Evolutionary conservation across 2,329 filamentous ascomycete species (phyloP).

Genomic region (Aulographum hederae): DNA sequence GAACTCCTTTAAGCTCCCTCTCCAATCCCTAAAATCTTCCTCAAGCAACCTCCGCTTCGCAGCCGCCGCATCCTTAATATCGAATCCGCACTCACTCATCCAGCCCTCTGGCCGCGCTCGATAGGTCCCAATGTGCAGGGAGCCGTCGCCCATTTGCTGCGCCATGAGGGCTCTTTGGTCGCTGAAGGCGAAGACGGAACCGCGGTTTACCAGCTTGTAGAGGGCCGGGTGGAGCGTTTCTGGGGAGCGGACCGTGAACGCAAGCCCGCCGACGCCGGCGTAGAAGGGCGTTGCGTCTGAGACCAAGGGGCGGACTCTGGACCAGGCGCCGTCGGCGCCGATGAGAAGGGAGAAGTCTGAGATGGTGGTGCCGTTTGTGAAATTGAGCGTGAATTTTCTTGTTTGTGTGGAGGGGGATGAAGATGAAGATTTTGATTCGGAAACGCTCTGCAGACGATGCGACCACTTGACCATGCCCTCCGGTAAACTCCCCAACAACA

Average conservation of each 20-base stretch:
- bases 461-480: conserved; percentile 13
- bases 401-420: too few species aligned
- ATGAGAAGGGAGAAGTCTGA: conserved; percentile 25
- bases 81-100: conserved; percentile 24
- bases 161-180: conserved; percentile 2
- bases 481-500: conserved; percentile 15
- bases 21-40: conserved; percentile 11
- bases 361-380: conserved; percentile 15
- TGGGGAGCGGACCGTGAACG: background rate
- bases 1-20: conserved; percentile 15
- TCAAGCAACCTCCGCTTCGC: conserved; percentile 14
- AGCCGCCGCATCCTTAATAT: conserved; percentile 18
- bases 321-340: conserved; percentile 30
- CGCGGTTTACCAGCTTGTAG: conserved; percentile 2
- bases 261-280: conserved; percentile 14
- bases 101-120: conserved; percentile 1
- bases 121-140: conserved; percentile 2
- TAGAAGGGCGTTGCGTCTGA: conserved; percentile 20
- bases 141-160: conserved; percentile 6
- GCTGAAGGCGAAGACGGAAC: conserved; percentile 2
- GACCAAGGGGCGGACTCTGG: conserved; percentile 15
- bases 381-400: conserved; percentile 10
- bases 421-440: background rate
- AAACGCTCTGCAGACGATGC: conserved; percentile 10
- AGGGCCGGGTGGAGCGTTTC: conserved; percentile 1